A percentile compares a stretch with the other conserved stretches of the same genome.
Evolutionary conservation across 2,329 filamentous ascomycete genomes (phyloP).

Genomic region (Pseudogymnoascus sp.): DNA sequence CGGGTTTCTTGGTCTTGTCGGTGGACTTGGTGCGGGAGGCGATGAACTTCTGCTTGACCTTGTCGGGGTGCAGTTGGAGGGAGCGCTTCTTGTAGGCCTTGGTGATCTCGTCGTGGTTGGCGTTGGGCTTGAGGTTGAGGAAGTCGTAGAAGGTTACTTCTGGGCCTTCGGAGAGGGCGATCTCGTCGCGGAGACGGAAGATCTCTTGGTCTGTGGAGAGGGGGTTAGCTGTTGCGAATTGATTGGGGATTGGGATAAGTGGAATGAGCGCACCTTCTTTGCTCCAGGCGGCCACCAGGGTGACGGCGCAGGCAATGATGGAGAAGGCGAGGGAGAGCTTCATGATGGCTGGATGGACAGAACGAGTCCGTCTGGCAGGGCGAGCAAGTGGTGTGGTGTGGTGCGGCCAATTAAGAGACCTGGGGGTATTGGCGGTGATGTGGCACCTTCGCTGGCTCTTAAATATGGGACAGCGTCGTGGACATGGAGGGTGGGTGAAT

Average conservation of each 20-base stretch:
- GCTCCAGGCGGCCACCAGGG: conserved; percentile 28
- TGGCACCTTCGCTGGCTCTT: neutral
- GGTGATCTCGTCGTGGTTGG: conserved; percentile 79
- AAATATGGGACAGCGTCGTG: neutral
- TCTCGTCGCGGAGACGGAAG: conserved; percentile 87
- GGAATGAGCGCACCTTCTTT: conserved; percentile 27
- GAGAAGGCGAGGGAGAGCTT: conserved; percentile 23
- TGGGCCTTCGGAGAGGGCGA: conserved; percentile 63
- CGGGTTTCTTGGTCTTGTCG: conserved; percentile 39
- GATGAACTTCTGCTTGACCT: conserved; percentile 77
- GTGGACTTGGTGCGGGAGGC: conserved; percentile 52
- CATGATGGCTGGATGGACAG: conserved; percentile 22
- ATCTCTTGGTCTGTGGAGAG: conserved; percentile 79
- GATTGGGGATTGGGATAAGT: conserved; percentile 6
- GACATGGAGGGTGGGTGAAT: neutral
- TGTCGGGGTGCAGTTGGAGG: conserved; percentile 81
- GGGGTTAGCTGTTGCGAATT: conserved; percentile 14
- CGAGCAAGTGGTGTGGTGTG: neutral
- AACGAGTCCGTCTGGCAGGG: neutral
- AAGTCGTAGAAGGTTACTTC: conserved; percentile 92
- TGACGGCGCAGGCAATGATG: conserved; percentile 23
- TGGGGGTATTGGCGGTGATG: neutral
- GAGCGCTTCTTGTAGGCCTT: conserved; percentile 90
- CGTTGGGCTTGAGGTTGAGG: conserved; percentile 64
- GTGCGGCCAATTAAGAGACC: neutral